Base-by-base conservation (phyloP, 805 yeast species). In the Torulaspora quercuum region DNA sequence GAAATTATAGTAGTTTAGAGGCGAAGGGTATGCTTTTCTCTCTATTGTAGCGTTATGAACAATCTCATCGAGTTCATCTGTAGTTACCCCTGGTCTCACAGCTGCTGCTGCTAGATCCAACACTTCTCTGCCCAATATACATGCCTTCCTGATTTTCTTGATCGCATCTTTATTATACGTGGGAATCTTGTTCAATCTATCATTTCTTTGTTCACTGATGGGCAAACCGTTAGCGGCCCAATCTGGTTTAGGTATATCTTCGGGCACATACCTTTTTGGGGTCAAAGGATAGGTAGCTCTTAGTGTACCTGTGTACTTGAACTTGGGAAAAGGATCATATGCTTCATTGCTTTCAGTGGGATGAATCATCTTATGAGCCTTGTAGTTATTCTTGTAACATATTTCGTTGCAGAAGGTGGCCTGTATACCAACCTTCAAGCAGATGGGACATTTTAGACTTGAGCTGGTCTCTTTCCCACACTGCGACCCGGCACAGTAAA, bases 21-120 rank as follows among this genome's bases (percentile, higher is more conserved):
- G 95, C 8, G 96, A 86, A 12, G 98, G 98, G 60, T 92, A 92
- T 3, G 89, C 87, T 47, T 81, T 79, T 61, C 96, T 76, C 61
- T 85, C 86, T 52, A 89, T 69, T 41, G 95, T 83, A 53, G 88
- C 97, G 34, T 77, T 73, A 59, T 92, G 97, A 29, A 87, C 88
- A 45, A 89, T 72, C 30, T 69, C 77, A 61, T 92, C 98, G 39
- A 92, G 69, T 58, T 83, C 90, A 58, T 92, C 97, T 17, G 98
- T 89, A 34, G 97, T 90, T 41, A 87, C 67, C 29, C 98, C 98
- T 0, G 95, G 95, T 45, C 69, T 75, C 25, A 87, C 70, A 17
- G 83, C 81, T 3, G 85, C 81, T 5, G 90, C 98, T 6, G 92
- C 95, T 7, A 73, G 68, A 63, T 92, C 98, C 43, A 89, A 65